These are phyloP conservation scores for Rhodotorula taiwanensis DNA, from an alignment of 768 basidiomycete species.

Conservation along the genomic window DNA sequence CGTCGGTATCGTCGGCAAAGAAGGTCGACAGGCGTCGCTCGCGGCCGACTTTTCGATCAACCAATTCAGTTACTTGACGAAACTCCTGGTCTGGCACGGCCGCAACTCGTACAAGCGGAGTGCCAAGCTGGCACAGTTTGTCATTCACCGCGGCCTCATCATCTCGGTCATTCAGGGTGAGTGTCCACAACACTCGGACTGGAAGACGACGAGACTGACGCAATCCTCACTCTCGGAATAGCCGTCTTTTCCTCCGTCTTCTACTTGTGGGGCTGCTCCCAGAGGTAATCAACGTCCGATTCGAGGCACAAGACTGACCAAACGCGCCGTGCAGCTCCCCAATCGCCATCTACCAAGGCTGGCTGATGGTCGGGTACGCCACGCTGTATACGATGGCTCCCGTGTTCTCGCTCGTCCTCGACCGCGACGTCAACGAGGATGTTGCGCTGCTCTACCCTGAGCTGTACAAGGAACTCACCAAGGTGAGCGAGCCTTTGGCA, in stretches of 20 bases:
- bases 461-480: slow-evolving; percentile 92
- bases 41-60: slow-evolving; percentile 97
- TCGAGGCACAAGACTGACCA: neutral
- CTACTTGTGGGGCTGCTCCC: too few relatives aligned
- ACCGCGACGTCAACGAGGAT: slow-evolving; percentile 92
- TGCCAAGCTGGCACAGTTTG: slow-evolving; percentile 95
- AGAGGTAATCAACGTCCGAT: too few relatives aligned
- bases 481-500: slow-evolving; percentile 61
- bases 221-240: neutral
- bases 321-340: slow-evolving; percentile 58
- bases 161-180: slow-evolving; percentile 98
- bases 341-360: slow-evolving; percentile 95
- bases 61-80: slow-evolving; percentile 91
- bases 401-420: slow-evolving; percentile 92
- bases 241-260: slow-evolving; percentile 42
- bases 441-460: slow-evolving; percentile 92
- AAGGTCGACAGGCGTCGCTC: slow-evolving; percentile 97
- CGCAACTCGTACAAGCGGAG: slow-evolving; percentile 97
- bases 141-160: slow-evolving; percentile 76
- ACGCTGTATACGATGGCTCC: slow-evolving; percentile 81
- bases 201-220: neutral
- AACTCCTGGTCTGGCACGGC: slow-evolving; percentile 96
- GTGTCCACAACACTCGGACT: slow-evolving; percentile 56
- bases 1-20: slow-evolving; percentile 96
- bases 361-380: slow-evolving; percentile 76